Percentiles rank a stretch among this genome's conserved stretches.
phyloP scores from a whole-genome alignment of 148 eudicot genomes.

The Camellia japonica region DNA sequence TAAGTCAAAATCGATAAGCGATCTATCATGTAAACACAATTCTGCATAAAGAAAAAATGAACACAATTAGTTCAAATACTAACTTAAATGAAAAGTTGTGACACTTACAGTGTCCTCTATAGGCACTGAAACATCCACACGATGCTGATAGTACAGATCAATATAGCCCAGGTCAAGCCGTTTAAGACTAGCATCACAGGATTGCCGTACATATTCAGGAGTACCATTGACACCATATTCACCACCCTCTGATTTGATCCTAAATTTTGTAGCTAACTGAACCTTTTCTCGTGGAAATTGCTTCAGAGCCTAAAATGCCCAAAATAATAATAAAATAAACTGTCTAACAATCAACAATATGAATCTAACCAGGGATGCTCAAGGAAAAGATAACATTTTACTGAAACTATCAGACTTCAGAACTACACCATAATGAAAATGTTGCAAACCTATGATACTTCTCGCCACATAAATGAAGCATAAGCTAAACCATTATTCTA shows the following conservation, averaged over 20 bases:
- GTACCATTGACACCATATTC: slow-evolving; percentile 24
- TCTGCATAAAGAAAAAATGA: background rate
- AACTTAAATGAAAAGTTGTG: too few relatives aligned
- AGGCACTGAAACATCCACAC: slow-evolving; percentile 37
- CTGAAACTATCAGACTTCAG: background rate
- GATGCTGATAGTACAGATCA: slow-evolving; percentile 50
- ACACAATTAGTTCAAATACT: background rate
- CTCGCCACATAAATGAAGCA: background rate
- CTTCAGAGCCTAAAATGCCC: slow-evolving; percentile 7
- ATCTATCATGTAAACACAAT: background rate
- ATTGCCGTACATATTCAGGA: slow-evolving; percentile 40
- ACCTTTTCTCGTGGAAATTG: slow-evolving; percentile 36
- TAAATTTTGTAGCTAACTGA: slow-evolving; percentile 46
- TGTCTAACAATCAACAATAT: background rate
- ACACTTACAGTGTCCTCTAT: slow-evolving; percentile 46
- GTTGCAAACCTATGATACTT: background rate
- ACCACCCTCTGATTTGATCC: slow-evolving; percentile 9
- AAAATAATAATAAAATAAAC: too few relatives aligned
- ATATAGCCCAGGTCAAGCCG: slow-evolving; percentile 43
- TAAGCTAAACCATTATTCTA: background rate
- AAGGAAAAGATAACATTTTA: too few relatives aligned
- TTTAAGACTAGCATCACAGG: slow-evolving; percentile 45
- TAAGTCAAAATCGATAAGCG: background rate
- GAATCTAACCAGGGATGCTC: too few relatives aligned
- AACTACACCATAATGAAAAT: background rate